Conservation (phyloP, 2,329 filamentous ascomycete species). For the Helotiales sp. region DNA sequence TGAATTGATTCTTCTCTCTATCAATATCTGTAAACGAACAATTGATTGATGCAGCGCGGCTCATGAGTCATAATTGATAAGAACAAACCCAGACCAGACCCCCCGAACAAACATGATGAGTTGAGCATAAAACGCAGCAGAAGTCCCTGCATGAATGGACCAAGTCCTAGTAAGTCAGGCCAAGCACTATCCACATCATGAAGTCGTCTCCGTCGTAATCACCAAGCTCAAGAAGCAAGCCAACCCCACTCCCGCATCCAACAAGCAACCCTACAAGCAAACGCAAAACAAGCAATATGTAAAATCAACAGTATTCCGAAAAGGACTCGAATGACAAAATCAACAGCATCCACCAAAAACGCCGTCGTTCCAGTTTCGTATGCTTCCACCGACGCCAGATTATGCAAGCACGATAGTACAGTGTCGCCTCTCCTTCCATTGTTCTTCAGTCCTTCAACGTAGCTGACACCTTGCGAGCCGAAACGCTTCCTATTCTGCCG, state of each 20-base stretch:
- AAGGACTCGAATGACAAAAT: conserved; percentile 6
- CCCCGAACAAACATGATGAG: too few relatives aligned
- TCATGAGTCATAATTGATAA: conserved; percentile 6
- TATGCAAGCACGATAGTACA: conserved; percentile 31
- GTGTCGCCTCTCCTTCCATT: conserved; percentile 16
- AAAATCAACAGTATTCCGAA: conserved; percentile 1
- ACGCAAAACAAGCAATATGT: conserved; percentile 6
- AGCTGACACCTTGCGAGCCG: conserved; percentile 35
- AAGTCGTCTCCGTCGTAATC: conserved; percentile 8
- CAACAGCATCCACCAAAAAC: conserved; percentile 12
- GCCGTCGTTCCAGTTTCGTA: conserved; percentile 15
- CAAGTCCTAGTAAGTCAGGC: conserved; percentile 9
- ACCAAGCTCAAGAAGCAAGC: conserved; percentile 11
- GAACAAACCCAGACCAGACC: background rate
- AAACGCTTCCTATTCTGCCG: conserved; percentile 61
- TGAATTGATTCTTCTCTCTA: conserved; percentile 6
- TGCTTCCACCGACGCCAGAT: conserved; percentile 21
- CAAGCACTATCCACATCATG: conserved; percentile 16
- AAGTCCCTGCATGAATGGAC: background rate
- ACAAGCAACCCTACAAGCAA: background rate
- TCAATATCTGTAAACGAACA: background rate
- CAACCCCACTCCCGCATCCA: conserved; percentile 13
- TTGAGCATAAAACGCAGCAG: conserved; percentile 4
- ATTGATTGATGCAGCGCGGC: background rate
- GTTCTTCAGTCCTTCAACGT: conserved; percentile 13